Evolutionary conservation across 148 eudicot species (phyloP).

Genomic region (Vaccinium macrocarpon): DNA sequence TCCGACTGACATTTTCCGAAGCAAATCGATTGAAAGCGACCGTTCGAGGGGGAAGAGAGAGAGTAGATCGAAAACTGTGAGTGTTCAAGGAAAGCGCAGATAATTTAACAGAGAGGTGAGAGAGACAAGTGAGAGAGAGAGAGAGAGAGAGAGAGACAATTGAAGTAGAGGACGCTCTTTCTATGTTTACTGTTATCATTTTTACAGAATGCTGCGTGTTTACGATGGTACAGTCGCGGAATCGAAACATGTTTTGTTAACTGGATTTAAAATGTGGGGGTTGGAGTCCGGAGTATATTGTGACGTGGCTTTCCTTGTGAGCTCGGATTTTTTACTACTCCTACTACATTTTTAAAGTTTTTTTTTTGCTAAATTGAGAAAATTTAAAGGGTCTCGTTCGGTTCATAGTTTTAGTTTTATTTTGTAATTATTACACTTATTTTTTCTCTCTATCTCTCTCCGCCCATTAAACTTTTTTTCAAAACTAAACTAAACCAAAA

Average conservation of each 20-base stretch:
- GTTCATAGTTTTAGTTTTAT: too few species aligned
- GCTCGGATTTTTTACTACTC: not conserved
- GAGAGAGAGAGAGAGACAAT: not conserved
- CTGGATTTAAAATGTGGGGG: not conserved
- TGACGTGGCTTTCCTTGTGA: not conserved
- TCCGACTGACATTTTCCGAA: not conserved
- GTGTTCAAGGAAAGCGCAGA: not conserved
- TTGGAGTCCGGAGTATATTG: not conserved
- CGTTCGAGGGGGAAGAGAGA: not conserved
- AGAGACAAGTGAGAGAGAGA: not conserved
- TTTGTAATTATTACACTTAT: too few species aligned
- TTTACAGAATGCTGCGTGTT: not conserved
- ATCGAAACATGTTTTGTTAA: not conserved
- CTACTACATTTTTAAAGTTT: too few species aligned
- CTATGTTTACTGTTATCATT: not conserved
- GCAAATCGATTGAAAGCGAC: not conserved
- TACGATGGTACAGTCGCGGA: slow-evolving; percentile 4
- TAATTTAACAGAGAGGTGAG: not conserved
- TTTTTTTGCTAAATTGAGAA: too few species aligned
- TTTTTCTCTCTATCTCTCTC: too few species aligned
- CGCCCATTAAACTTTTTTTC: too few species aligned
- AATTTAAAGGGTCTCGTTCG: too few species aligned
- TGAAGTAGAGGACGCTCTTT: not conserved
- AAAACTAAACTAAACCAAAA: too few species aligned
- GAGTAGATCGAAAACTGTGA: too few species aligned